phyloP scores from a whole-genome alignment of 2,329 filamentous ascomycete genomes.

The Mollisiaceae sp. region DNA sequence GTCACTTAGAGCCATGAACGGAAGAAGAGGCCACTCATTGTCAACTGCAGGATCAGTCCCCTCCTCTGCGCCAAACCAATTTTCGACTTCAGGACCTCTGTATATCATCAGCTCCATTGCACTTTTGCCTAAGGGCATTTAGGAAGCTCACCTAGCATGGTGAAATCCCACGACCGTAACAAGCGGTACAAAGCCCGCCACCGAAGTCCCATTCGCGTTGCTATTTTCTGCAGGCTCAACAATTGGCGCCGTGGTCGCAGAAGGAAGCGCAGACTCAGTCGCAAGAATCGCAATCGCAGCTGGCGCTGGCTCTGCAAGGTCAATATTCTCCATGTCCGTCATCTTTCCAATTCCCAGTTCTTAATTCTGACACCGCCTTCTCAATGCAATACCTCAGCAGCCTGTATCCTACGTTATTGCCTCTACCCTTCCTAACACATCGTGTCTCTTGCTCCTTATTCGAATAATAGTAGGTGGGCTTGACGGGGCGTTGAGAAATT shows the following conservation, averaged over 20 bases:
- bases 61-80: conserved; percentile 81
- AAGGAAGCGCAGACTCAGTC: neutral
- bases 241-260: conserved; percentile 13
- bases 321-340: conserved; percentile 30
- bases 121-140: neutral
- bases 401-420: neutral
- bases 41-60: conserved; percentile 78
- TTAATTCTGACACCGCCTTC: conserved; percentile 5
- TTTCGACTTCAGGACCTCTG: conserved; percentile 88
- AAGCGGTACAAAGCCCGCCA: conserved; percentile 63
- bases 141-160: conserved; percentile 62
- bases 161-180: conserved; percentile 85
- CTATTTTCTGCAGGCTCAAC: conserved; percentile 20
- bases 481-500: neutral
- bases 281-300: conserved; percentile 4
- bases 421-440: neutral
- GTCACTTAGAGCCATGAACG: conserved; percentile 96
- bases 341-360: conserved; percentile 9
- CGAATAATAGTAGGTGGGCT: neutral
- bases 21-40: conserved; percentile 89
- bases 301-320: conserved; percentile 19
- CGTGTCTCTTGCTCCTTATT: neutral
- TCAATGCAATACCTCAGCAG: neutral
- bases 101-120: conserved; percentile 24
- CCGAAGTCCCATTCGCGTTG: neutral